These are phyloP conservation scores for Citrus sp. DNA, from an alignment of 345 rosid genomes.

Conservation along the genomic window DNA sequence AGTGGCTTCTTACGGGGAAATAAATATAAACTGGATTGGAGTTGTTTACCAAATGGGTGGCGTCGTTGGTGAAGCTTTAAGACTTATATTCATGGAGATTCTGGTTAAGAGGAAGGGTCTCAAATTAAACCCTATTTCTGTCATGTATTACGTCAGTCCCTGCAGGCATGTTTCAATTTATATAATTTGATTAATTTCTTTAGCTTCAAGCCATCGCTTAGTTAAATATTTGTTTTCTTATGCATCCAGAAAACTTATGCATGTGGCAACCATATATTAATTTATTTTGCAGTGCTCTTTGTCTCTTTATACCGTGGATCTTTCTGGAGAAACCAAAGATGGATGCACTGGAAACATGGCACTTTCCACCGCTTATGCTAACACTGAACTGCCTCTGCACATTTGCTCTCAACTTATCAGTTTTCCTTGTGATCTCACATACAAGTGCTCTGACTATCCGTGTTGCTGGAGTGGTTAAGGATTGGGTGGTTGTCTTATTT, in stretches of 20 bases:
- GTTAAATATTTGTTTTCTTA: conserved; percentile 11
- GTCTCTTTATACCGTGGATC: conserved; percentile 91
- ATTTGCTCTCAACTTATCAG: conserved; percentile 95
- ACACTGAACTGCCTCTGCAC: conserved; percentile 85
- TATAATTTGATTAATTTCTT: neutral
- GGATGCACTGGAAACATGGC: conserved; percentile 77
- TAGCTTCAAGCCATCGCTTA: neutral
- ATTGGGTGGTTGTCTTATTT: conserved; percentile 93
- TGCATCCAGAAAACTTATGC: neutral
- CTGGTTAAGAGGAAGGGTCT: conserved; percentile 93
- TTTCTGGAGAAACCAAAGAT: conserved; percentile 89
- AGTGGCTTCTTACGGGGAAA: conserved; percentile 93
- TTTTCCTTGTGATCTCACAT: conserved; percentile 92
- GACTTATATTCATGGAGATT: conserved; percentile 92
- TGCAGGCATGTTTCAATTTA: conserved; percentile 64
- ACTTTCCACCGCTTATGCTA: conserved; percentile 60
- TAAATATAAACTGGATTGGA: conserved; percentile 90
- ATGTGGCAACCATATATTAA: neutral
- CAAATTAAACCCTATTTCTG: conserved; percentile 81
- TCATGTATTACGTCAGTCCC: conserved; percentile 96
- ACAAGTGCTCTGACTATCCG: conserved; percentile 98
- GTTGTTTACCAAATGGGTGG: conserved; percentile 99
- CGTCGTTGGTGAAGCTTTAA: conserved; percentile 89
- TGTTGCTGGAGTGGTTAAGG: conserved; percentile 99
- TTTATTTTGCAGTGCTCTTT: conserved; percentile 63